Percentiles rank a stretch among this genome's conserved stretches.
These are phyloP conservation scores for Ascoidea asiatica DNA, from an alignment of 805 yeast genomes.

Conservation along the genomic window DNA sequence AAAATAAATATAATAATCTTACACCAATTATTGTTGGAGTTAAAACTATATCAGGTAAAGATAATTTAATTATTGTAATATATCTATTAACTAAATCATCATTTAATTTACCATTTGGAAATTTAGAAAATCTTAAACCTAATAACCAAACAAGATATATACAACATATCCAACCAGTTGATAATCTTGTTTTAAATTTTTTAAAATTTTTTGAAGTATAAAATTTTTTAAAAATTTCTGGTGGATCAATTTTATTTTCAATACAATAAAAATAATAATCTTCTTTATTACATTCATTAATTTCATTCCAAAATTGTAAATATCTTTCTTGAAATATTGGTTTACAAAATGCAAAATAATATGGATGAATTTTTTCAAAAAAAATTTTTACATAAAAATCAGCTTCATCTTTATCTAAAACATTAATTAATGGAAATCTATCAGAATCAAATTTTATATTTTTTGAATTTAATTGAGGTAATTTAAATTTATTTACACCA, in stretches of 20 bases:
- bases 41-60: slow-evolving; percentile 28
- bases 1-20: slow-evolving; percentile 25
- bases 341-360: slow-evolving; percentile 27
- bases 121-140: slow-evolving; percentile 21
- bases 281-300: slow-evolving; percentile 9
- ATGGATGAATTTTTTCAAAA: slow-evolving; percentile 29
- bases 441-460: not conserved
- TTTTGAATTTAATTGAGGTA: too few relatives aligned
- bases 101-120: slow-evolving; percentile 16
- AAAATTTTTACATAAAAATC: slow-evolving; percentile 23
- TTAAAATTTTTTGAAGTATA: slow-evolving; percentile 1
- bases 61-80: slow-evolving; percentile 27
- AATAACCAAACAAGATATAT: slow-evolving; percentile 34
- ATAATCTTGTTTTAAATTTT: slow-evolving; percentile 6
- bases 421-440: slow-evolving; percentile 25
- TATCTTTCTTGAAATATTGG: slow-evolving; percentile 20
- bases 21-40: slow-evolving; percentile 32
- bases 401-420: slow-evolving; percentile 21
- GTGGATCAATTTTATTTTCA: too few relatives aligned
- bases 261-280: not conserved
- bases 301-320: slow-evolving; percentile 25
- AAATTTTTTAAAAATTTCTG: not conserved
- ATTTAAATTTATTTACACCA: too few relatives aligned
- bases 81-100: slow-evolving; percentile 19
- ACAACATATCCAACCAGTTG: slow-evolving; percentile 22